Percentiles rank a stretch among this genome's conserved stretches.
These are phyloP conservation scores for Populus hybrid DNA, from an alignment of 441 rosid genomes.

Conservation along the genomic window DNA sequence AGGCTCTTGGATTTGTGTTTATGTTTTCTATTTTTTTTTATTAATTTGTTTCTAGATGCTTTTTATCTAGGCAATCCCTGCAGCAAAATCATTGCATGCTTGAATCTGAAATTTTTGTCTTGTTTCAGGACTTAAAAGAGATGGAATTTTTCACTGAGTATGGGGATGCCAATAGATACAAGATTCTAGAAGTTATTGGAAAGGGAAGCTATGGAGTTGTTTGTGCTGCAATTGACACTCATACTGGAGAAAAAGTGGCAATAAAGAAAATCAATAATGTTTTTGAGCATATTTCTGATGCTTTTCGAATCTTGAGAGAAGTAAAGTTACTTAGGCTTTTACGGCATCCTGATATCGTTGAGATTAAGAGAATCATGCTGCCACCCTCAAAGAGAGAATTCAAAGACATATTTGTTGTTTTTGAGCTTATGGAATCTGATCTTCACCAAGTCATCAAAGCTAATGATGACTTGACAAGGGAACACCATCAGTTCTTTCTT, in stretches of 20 bases:
- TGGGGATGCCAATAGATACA: conserved; percentile 90
- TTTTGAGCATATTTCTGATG: conserved; percentile 87
- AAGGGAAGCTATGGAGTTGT: conserved; percentile 99
- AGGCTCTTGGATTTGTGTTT: neutral
- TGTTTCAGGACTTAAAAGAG: conserved; percentile 60
- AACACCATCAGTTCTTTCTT: conserved; percentile 95
- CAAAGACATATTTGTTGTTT: conserved; percentile 88
- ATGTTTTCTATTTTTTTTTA: no score
- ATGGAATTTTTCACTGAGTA: conserved; percentile 93
- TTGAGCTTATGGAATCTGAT: conserved; percentile 99
- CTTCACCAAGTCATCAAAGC: conserved; percentile 99
- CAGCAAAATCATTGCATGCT: neutral
- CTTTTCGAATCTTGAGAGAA: conserved; percentile 85
- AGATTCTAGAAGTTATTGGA: conserved; percentile 81
- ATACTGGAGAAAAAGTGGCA: conserved; percentile 87
- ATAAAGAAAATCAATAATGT: conserved; percentile 86
- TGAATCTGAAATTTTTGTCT: conserved; percentile 12
- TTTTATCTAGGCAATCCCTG: neutral
- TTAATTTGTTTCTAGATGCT: neutral
- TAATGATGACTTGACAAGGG: conserved; percentile 88
- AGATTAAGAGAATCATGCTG: conserved; percentile 87
- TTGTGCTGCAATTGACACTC: conserved; percentile 92
- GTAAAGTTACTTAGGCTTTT: conserved; percentile 83
- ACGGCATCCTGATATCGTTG: conserved; percentile 94
- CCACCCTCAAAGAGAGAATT: conserved; percentile 97